Evolutionary conservation across 257 asterid species (phyloP).

Genomic region (Solanum okadae): DNA sequence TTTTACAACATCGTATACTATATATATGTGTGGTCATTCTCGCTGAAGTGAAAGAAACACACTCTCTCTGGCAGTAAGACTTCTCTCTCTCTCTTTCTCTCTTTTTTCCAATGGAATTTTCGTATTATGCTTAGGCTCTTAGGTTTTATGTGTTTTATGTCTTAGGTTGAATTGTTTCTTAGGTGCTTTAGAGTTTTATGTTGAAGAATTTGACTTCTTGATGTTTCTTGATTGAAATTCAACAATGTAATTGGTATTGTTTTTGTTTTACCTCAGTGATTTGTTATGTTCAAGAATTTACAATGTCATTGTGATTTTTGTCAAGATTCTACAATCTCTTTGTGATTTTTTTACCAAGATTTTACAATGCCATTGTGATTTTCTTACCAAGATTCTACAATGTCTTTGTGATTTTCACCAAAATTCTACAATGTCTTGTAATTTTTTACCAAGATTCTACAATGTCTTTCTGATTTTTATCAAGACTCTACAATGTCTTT

Average conservation of each 20-base stretch:
- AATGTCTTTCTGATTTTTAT: not conserved
- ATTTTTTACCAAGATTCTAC: not conserved
- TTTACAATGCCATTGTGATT: not conserved
- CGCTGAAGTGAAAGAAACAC: not conserved
- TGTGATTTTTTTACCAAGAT: not conserved
- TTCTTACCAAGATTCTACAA: not conserved
- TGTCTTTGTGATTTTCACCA: not conserved
- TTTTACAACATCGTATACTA: no score
- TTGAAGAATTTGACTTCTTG: not conserved
- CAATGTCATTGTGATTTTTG: not conserved
- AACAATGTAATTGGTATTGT: not conserved
- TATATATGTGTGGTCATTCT: not conserved
- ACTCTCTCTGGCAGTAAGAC: not conserved
- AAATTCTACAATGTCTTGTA: not conserved
- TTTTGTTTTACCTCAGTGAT: not conserved
- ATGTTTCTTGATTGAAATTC: not conserved
- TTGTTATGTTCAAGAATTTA: not conserved
- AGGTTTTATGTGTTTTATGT: not conserved
- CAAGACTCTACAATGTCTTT: not conserved
- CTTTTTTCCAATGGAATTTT: not conserved
- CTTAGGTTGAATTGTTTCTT: not conserved
- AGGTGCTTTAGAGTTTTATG: not conserved
- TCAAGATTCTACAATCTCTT: not conserved
- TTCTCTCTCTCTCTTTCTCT: not conserved
- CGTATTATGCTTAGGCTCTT: not conserved